A percentile compares a stretch with the other conserved stretches of the same genome.
These are phyloP conservation scores for Rhodotorula sp. DNA, from an alignment of 1,284 basidiomycete species.

Conservation along the genomic window DNA sequence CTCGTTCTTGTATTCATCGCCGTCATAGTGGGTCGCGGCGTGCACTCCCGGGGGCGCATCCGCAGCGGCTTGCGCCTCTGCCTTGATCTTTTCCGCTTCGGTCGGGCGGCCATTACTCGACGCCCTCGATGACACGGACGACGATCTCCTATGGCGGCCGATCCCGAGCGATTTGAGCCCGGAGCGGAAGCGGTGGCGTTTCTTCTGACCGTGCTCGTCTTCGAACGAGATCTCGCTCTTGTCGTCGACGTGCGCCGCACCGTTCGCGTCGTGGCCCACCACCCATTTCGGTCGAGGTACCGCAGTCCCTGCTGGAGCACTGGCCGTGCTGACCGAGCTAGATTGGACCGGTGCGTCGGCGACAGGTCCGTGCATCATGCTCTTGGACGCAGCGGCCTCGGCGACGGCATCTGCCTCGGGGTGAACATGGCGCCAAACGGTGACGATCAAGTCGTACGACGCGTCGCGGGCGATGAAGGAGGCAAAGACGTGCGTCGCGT, in stretches of 20 bases:
- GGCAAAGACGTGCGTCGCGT: conserved; percentile 78
- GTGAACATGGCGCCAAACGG: conserved; percentile 88
- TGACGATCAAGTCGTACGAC: conserved; percentile 90
- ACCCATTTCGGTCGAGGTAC: neutral
- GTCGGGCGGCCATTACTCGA: conserved; percentile 10
- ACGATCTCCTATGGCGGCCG: neutral
- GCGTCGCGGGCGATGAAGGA: conserved; percentile 95
- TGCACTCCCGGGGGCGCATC: conserved; percentile 9
- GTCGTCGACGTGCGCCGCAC: conserved; percentile 6
- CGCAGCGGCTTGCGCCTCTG: conserved; percentile 11
- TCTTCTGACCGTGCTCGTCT: conserved; percentile 36
- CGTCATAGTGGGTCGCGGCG: conserved; percentile 28
- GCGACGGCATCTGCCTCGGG: conserved; percentile 56
- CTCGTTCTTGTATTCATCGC: conserved; percentile 35
- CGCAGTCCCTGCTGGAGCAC: neutral
- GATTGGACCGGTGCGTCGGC: neutral
- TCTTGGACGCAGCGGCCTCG: neutral
- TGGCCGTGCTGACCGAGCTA: neutral
- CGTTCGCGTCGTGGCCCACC: conserved; percentile 5
- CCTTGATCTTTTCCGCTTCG: conserved; percentile 38
- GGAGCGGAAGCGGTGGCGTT: conserved; percentile 33
- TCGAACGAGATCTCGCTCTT: conserved; percentile 40
- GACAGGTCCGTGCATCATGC: neutral
- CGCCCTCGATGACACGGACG: neutral
- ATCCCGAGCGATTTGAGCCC: neutral